Evolutionary conservation across 2,329 filamentous ascomycete genomes (phyloP), one percentile per base, ranked within the genome.

Genomic region (Pseudocercospora crystallina): DNA sequence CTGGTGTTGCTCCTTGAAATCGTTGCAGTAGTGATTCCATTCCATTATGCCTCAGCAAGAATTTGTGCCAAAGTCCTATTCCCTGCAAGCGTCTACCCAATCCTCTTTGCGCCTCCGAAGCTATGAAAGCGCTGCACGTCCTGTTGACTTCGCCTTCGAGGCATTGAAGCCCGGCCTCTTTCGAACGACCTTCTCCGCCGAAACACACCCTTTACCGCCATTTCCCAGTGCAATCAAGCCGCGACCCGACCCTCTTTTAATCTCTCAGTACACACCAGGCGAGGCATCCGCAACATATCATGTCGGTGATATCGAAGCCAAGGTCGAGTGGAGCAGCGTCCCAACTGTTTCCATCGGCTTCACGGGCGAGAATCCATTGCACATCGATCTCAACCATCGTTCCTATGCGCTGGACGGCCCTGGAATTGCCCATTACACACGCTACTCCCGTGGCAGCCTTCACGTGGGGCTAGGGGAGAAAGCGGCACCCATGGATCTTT

Each of bases 401-500:
- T 87, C 85, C 0, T 89, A 89, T 57, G 79, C 76, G 1, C 71
- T 82, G 7, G 83, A 88, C 56, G 79, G 79, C 0, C 65, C 71
- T 0, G 85, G 85, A 1, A 70, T 87, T 14, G 78, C 83, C 0
- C 83, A 87, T 61, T 88, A 88, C 62, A 82, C 81, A 0, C 69
- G 74, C 11, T 85, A 86, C 65, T 80, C 84, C 54, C 72, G 78
- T 12, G 75, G 78, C 14, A 84, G 81, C 0, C 75, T 89, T 0
- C 83, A 89, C 59, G 80, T 87, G 13, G 86, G 86, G 0, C 73
- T 89, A 0, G 86, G 86, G 4, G 86, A 89, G 65, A 89, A 89
- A 65, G 76, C 83, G 5, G 85, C 84, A 0, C 86, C 86, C 0
- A 87, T 89, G 83, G 81, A 89, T 61, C 74, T 90, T 1, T 83